These are phyloP conservation scores for Fomes fomentarius DNA, from an alignment of 1,284 basidiomycete species.

Conservation along the genomic window DNA sequence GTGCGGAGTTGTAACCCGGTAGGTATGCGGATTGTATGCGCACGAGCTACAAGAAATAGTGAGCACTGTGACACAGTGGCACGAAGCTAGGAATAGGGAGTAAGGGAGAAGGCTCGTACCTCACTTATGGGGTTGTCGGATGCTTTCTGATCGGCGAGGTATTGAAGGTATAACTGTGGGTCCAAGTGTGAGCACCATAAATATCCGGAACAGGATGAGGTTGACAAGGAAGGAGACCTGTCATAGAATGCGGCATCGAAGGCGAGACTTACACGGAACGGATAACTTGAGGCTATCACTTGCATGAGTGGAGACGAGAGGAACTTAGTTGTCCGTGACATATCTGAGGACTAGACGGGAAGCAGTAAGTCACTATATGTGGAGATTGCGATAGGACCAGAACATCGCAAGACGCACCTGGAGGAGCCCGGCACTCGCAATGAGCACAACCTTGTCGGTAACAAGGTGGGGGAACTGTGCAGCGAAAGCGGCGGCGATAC, in stretches of 20 bases:
- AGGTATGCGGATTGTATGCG: slow-evolving; percentile 74
- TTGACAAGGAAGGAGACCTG: no score
- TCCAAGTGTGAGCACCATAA: no score
- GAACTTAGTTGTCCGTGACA: slow-evolving; percentile 71
- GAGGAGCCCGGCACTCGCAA: slow-evolving; percentile 70
- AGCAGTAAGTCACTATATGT: slow-evolving; percentile 1
- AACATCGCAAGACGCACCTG: slow-evolving; percentile 56
- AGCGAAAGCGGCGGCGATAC: slow-evolving; percentile 68
- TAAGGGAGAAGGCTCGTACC: slow-evolving; percentile 26
- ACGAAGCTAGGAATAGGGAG: neutral
- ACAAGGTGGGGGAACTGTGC: slow-evolving; percentile 72
- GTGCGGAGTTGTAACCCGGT: slow-evolving; percentile 69
- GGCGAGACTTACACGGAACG: slow-evolving; percentile 53
- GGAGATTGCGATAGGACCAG: no score
- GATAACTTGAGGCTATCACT: slow-evolving; percentile 58
- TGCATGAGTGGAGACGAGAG: slow-evolving; percentile 74
- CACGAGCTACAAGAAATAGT: slow-evolving; percentile 48
- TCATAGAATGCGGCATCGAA: no score
- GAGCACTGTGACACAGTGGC: neutral
- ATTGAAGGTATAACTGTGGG: slow-evolving; percentile 52
- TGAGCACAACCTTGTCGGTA: slow-evolving; percentile 60
- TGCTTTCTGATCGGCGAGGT: slow-evolving; percentile 39
- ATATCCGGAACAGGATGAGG: no score
- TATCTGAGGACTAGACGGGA: slow-evolving; percentile 65
- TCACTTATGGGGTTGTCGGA: slow-evolving; percentile 42